phyloP scores from a whole-genome alignment of 2,329 filamentous ascomycete genomes.

The Amesomyces nigricolor region DNA sequence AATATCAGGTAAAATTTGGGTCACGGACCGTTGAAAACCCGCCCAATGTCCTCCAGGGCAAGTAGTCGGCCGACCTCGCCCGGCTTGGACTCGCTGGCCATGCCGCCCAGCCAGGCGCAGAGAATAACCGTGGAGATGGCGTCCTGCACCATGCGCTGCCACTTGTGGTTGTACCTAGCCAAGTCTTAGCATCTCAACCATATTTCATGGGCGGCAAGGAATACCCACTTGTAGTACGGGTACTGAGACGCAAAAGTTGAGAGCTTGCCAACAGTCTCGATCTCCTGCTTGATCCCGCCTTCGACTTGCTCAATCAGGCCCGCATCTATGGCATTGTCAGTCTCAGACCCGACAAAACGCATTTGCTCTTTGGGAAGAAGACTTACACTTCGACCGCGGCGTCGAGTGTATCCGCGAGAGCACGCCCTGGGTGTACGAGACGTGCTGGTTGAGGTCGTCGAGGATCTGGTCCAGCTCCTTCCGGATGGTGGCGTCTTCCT shows the following conservation, averaged over 20 bases:
- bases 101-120: constrained; percentile 73
- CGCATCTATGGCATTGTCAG: constrained; percentile 47
- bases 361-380: too few species aligned
- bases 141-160: constrained; percentile 79
- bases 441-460: constrained; percentile 76
- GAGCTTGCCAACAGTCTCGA: constrained; percentile 65
- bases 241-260: constrained; percentile 70
- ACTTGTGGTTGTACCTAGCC: constrained; percentile 69
- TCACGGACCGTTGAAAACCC: constrained; percentile 62
- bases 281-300: constrained; percentile 65
- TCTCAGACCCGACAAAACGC: neutral
- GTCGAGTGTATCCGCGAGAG: constrained; percentile 89
- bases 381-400: constrained; percentile 49
- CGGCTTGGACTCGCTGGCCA: constrained; percentile 49
- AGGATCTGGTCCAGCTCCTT: constrained; percentile 80
- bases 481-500: constrained; percentile 75
- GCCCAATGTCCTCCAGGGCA: constrained; percentile 82
- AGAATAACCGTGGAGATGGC: constrained; percentile 56
- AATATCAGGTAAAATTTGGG: neutral
- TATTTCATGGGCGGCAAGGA: neutral
- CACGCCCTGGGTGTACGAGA: constrained; percentile 72
- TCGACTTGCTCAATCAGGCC: constrained; percentile 65
- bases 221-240: constrained; percentile 84
- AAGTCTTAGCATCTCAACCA: neutral
- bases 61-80: constrained; percentile 61